Percentiles rank a stretch among this genome's conserved stretches.
phyloP scores from a whole-genome alignment of 2,329 filamentous ascomycete genomes.

The Trichoderma citrinoviride region DNA sequence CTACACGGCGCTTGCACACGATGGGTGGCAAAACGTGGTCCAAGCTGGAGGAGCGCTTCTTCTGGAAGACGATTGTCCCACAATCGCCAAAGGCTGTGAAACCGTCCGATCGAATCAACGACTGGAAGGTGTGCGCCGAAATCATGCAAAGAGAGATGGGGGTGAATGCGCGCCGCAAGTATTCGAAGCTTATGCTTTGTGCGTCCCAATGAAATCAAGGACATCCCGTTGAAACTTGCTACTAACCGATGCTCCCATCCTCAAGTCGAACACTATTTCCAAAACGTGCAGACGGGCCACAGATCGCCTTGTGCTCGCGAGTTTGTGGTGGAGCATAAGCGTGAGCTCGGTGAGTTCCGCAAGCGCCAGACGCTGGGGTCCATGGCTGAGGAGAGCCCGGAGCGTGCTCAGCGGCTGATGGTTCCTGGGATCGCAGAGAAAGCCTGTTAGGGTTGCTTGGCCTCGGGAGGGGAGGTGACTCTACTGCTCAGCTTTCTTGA shows the following conservation, averaged over 20 bases:
- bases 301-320: constrained; percentile 38
- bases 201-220: constrained; percentile 26
- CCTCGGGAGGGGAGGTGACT: background rate
- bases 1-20: constrained; percentile 13
- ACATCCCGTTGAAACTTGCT: background rate
- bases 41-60: constrained; percentile 46
- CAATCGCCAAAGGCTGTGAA: constrained; percentile 37
- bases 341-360: constrained; percentile 27
- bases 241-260: constrained; percentile 3
- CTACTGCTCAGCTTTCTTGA: background rate
- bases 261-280: constrained; percentile 47
- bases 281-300: constrained; percentile 40
- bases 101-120: constrained; percentile 23
- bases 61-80: constrained; percentile 45
- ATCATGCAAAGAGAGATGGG: constrained; percentile 42
- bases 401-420: background rate
- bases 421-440: background rate
- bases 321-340: constrained; percentile 38
- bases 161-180: constrained; percentile 36
- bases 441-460: background rate
- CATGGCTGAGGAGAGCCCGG: background rate
- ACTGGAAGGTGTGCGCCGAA: constrained; percentile 40
- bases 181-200: constrained; percentile 43
- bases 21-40: constrained; percentile 56
- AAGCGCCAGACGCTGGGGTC: background rate